Base-by-base conservation (phyloP, 2,329 filamentous ascomycete genomes). In the Penicillium decumbens region DNA sequence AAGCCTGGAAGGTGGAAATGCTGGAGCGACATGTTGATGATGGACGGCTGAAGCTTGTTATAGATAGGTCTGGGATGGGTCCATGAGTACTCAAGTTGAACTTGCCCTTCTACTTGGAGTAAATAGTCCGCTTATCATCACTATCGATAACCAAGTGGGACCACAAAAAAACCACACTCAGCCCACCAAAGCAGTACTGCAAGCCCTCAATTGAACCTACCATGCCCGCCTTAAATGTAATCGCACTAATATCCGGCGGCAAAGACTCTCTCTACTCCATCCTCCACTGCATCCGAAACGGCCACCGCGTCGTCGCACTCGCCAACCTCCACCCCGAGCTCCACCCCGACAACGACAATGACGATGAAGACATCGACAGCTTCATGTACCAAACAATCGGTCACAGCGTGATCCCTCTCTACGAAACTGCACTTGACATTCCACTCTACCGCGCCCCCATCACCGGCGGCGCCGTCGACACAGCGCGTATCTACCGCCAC, bases 341-440 rank as follows among this genome's bases (percentile, higher is more conserved):
- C 9, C 8, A 10, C 15, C 7, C n/a, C 32, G 7, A 15, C 32
- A 6, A 4, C 33, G 32, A 37, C 10, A 15, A 67, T 55, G 32
- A 37, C 10, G 18, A 67, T 55, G 73, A 79, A 48, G 88, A 97
- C 68, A 79, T 95, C 61, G 89, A 98, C 71, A 96, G 91, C 74
- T 97, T 93, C 83, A 98, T 98, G 93, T 98, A 97, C 76, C 93
- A 98, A 76, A 98, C 93, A 3, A 88, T 96, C 52, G 93, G 93
- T 10, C 89, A 97, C 71, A 80, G 83, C 50, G 76, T 96, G 15
- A 85, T 97, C 49, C 89, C 91, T 2, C 79, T 95, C 13, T 97
- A 96, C 67, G 84, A 85, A 52, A 71, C 80, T 41, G 90, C 89
- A 29, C 83, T 95, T 1, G 83, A 79, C 0, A 77, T 97, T 29